phyloP scores from a whole-genome alignment of 2,329 filamentous ascomycete genomes.

The Fusarium sp. region DNA sequence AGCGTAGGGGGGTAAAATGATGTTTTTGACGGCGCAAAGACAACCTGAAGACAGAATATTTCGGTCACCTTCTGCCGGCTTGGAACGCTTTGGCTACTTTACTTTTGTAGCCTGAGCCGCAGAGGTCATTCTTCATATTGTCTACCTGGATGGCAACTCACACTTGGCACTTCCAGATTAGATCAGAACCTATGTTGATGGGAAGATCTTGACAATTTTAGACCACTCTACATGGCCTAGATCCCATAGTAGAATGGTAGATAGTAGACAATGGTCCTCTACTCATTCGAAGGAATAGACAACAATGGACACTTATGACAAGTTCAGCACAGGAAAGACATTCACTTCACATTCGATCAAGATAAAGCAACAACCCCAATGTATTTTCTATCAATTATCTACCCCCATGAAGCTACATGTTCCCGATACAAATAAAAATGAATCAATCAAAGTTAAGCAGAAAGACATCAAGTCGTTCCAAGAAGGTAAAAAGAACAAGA shows the following conservation, averaged over 20 bases:
- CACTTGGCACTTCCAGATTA: too few species aligned
- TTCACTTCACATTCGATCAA: neutral
- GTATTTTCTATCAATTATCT: slow-evolving; percentile 39
- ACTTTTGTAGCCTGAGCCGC: too few species aligned
- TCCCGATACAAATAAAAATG: slow-evolving; percentile 4
- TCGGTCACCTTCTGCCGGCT: neutral
- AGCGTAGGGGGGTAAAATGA: slow-evolving; percentile 18
- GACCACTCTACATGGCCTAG: neutral
- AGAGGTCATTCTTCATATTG: too few species aligned
- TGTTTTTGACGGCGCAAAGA: neutral
- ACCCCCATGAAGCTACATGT: slow-evolving; percentile 7
- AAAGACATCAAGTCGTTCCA: slow-evolving; percentile 24
- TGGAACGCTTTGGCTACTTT: too few species aligned
- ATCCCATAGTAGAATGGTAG: neutral
- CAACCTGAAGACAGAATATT: neutral
- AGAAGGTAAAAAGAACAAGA: slow-evolving; percentile 10
- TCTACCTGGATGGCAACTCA: too few species aligned
- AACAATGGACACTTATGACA: neutral
- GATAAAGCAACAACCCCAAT: slow-evolving; percentile 5
- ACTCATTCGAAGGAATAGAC: neutral
- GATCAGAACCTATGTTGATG: neutral
- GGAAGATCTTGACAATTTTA: neutral
- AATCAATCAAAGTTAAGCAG: slow-evolving; percentile 9
- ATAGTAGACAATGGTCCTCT: neutral
- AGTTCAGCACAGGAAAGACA: neutral